Evolutionary conservation across 345 rosid species (phyloP).

Genomic region (Eucalyptus curtisii): DNA sequence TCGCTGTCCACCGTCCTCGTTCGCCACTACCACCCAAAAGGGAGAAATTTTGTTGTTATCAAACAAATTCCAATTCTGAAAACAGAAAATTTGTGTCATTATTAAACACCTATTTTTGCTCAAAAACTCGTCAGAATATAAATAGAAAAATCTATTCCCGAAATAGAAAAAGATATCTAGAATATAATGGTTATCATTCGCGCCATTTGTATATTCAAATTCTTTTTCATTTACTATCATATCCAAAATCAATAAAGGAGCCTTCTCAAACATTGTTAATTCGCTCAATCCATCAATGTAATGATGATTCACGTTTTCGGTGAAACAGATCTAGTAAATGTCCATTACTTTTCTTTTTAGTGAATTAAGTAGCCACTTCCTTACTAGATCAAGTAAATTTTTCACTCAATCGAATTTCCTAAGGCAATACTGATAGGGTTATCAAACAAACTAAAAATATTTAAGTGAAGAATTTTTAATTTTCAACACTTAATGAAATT

Average conservation of each 20-base stretch:
- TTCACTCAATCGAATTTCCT: neutral
- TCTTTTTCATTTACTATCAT: neutral
- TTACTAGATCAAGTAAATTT: neutral
- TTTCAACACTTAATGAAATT: neutral
- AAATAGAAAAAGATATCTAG: too few species aligned
- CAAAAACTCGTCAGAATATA: too few species aligned
- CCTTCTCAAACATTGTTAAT: neutral
- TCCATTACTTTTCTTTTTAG: neutral
- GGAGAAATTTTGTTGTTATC: fast-evolving
- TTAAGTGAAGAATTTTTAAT: neutral
- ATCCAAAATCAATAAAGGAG: neutral
- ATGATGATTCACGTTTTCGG: neutral
- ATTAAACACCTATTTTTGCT: too few species aligned
- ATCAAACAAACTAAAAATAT: neutral
- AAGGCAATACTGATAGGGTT: neutral
- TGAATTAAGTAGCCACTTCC: neutral
- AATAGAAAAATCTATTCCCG: fast-evolving
- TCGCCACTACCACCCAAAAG: fast-evolving
- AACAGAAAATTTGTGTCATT: too few species aligned
- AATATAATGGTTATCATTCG: too few species aligned
- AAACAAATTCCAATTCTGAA: fast-evolving
- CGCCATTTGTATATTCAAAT: too few species aligned
- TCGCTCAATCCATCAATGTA: neutral
- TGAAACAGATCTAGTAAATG: too few species aligned
- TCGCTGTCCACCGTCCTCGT: fast-evolving